Base-by-base conservation (phyloP, 495 filamentous ascomycete genomes). In the Eremomyces bilateralis region DNA sequence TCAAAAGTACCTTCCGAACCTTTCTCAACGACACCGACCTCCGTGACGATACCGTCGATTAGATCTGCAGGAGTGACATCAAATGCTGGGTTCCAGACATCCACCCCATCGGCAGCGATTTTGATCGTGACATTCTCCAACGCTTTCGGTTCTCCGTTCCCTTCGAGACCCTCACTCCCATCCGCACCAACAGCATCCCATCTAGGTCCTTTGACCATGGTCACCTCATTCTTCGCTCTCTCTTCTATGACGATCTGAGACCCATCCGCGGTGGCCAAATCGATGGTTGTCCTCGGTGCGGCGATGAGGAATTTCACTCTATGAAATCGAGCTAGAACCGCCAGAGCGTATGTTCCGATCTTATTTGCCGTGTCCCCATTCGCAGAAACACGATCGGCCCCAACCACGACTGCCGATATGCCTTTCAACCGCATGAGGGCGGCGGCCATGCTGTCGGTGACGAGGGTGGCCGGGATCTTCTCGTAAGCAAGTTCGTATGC, bases 311-410 rank as follows among this genome's bases (percentile, higher is more conserved):
- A 97, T 50, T 88, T 94, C 33, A 94, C 65, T 13, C 73, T 77
- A 50, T 95, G 90, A 46, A 80, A 59, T 40, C 64, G 72, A 16
- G 88, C 88, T 19, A 88, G 62, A 2, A 93, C 77, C 8, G 88
- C 83, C 20, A 97, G 65, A 25, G 65, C 56, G 51, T 95, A 95
- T n/a, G 88, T 97, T 20, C 88, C 88, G 38, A 97, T 90, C 59
- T 97, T 97, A 54, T 97, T 97, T 29, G 88, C 88, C 1, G 88
- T 95, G 56, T 97, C 88, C 21, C 88, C 88, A 49, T 97, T 97
- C 20, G 80, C 76, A 25, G 83, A 88, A 6, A 97, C 90, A 33
- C 88, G 71, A 52, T 97, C 88, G 15, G 88, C 88, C 15, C 88
- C 88, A 1, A 95, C 90, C 36, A 97, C 69, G 36, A 97, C 77